Percentiles rank a stretch among this genome's conserved stretches.
These are phyloP conservation scores for Cinnamomum micranthum DNA, from an alignment of 164 flowering plant genomes.

Conservation along the genomic window DNA sequence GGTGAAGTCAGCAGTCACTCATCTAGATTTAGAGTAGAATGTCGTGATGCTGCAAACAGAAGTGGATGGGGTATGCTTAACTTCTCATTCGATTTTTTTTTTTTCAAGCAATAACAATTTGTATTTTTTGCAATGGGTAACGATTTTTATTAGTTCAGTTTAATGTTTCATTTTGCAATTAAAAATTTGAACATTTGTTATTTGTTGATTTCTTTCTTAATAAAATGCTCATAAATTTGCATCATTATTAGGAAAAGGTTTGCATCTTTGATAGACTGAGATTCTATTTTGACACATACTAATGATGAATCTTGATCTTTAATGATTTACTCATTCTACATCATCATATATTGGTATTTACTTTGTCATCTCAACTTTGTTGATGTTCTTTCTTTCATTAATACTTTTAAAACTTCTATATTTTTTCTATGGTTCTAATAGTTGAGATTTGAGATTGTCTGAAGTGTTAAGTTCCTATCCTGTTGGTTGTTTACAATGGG, in stretches of 20 bases:
- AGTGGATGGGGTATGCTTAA: slow-evolving; percentile 81
- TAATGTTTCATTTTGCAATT: no score
- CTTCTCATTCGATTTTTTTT: no score
- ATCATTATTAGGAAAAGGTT: background rate
- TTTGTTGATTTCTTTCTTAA: background rate
- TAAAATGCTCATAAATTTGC: background rate
- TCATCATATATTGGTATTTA: background rate
- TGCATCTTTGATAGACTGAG: background rate
- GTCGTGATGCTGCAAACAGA: slow-evolving; percentile 87
- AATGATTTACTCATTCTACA: no score
- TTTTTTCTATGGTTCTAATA: no score
- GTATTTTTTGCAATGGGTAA: background rate
- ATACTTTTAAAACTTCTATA: no score
- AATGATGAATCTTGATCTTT: background rate
- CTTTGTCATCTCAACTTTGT: background rate
- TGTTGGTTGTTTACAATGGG: no score
- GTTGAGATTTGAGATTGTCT: no score
- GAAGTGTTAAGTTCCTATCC: no score
- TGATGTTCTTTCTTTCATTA: background rate
- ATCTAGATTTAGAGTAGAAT: slow-evolving; percentile 75
- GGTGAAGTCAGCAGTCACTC: slow-evolving; percentile 80
- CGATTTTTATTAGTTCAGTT: no score
- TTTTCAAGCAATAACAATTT: no score
- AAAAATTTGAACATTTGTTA: no score
- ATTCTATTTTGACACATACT: background rate